phyloP scores from a whole-genome alignment of 345 rosid genomes.

The Iberis pinnata region DNA sequence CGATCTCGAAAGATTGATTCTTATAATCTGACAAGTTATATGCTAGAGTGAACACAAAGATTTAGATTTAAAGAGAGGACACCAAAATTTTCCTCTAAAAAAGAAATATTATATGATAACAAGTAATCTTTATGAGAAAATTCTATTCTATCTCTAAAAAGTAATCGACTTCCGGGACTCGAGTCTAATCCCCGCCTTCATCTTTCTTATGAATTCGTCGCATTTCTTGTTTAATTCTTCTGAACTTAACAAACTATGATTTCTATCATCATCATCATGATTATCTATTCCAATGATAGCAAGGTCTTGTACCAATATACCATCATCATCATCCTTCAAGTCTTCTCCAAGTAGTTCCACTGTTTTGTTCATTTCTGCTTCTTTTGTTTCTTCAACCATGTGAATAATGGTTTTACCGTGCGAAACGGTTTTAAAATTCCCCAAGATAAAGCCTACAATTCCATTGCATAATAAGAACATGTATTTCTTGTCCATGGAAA shows the following conservation, averaged over 20 bases:
- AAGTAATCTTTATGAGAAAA: no score
- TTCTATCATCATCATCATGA: constrained; percentile 6
- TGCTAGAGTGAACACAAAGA: no score
- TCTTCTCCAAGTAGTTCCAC: constrained; percentile 20
- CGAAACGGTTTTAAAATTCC: constrained; percentile 24
- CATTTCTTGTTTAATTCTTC: constrained; percentile 68
- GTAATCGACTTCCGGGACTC: constrained; percentile 24
- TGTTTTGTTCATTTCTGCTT: constrained; percentile 15
- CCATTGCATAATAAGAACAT: constrained; percentile 71
- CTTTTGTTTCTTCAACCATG: constrained; percentile 5
- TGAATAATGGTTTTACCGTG: constrained; percentile 1
- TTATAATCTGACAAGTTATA: no score
- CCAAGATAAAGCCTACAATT: constrained; percentile 43
- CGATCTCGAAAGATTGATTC: no score
- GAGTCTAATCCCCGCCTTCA: constrained; percentile 40
- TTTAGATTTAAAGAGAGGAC: neutral
- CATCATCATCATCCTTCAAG: constrained; percentile 23
- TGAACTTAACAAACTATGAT: constrained; percentile 28
- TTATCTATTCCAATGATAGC: neutral
- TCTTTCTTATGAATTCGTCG: constrained; percentile 58
- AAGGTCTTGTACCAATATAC: constrained; percentile 14
- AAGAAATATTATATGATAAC: neutral
- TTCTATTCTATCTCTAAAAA: neutral
- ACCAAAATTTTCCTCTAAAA: neutral
- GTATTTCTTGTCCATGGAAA: constrained; percentile 44